phyloP scores from a whole-genome alignment of 139 green algal genomes.

The Auxenochlorella pyrenoidosa region DNA sequence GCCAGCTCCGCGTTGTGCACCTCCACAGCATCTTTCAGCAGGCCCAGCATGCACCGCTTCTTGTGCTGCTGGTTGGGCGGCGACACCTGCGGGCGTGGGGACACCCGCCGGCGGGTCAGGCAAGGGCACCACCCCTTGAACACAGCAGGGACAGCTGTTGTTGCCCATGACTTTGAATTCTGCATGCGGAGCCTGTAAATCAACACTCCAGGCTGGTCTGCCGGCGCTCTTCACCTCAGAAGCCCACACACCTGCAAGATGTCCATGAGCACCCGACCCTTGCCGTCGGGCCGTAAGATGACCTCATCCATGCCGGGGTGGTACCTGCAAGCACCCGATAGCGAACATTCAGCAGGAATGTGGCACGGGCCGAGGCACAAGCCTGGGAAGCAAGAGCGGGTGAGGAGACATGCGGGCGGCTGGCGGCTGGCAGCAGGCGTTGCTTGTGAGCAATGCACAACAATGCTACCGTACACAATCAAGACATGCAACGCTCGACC shows the following conservation, averaged over 20 bases:
- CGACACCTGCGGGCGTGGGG: not conserved
- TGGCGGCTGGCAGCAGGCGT: not conserved
- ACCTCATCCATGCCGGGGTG: slow-evolving; percentile 32
- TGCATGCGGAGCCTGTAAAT: not conserved
- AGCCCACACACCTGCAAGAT: not conserved
- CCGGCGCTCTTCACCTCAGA: no score
- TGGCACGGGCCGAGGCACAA: no score
- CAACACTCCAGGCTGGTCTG: no score
- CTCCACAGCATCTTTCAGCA: slow-evolving; percentile 42
- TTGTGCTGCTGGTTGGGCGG: slow-evolving; percentile 41
- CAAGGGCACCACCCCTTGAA: no score
- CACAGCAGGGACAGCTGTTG: no score
- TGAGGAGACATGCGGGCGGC: not conserved
- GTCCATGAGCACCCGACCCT: slow-evolving; percentile 7
- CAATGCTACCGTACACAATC: no score
- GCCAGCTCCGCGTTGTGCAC: slow-evolving; percentile 32
- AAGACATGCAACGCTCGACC: not conserved
- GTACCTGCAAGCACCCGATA: slow-evolving; percentile 4
- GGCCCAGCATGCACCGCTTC: slow-evolving; percentile 34
- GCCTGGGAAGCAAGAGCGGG: no score
- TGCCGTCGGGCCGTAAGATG: not conserved
- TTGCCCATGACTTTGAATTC: no score
- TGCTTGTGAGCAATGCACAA: not conserved
- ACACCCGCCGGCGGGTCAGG: not conserved
- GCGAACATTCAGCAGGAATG: no score